phyloP scores from a whole-genome alignment of 2,329 filamentous ascomycete genomes.

The Didymella glomerata region DNA sequence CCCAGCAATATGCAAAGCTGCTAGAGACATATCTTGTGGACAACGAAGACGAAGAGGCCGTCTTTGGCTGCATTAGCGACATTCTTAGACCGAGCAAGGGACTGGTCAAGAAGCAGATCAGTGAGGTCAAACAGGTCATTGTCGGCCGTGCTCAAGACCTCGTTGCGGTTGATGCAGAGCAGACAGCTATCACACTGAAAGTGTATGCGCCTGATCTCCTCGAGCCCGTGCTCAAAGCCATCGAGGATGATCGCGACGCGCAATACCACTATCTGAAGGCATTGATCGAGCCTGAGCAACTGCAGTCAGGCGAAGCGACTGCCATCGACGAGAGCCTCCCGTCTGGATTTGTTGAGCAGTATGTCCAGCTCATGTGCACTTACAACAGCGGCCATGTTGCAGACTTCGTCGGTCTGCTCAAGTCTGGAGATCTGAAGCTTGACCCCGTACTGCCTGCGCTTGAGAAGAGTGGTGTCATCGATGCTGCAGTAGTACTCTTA shows the following conservation, averaged over 20 bases:
- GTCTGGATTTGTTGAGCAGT: slow-evolving; percentile 77
- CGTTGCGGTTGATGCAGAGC: slow-evolving; percentile 70
- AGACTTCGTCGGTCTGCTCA: slow-evolving; percentile 79
- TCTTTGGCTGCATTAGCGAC: slow-evolving; percentile 82
- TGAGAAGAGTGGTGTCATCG: slow-evolving; percentile 87
- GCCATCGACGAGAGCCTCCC: slow-evolving; percentile 39
- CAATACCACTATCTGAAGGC: slow-evolving; percentile 81
- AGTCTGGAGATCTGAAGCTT: slow-evolving; percentile 79
- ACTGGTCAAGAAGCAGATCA: slow-evolving; percentile 73
- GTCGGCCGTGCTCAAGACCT: slow-evolving; percentile 71
- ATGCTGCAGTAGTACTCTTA: slow-evolving; percentile 91
- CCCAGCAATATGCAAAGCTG: slow-evolving; percentile 81
- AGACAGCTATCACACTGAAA: slow-evolving; percentile 72
- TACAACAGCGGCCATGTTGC: slow-evolving; percentile 85
- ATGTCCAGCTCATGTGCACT: slow-evolving; percentile 89
- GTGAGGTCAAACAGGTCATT: slow-evolving; percentile 74
- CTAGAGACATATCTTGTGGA: slow-evolving; percentile 87
- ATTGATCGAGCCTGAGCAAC: slow-evolving; percentile 70
- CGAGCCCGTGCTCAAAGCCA: slow-evolving; percentile 67
- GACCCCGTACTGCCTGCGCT: slow-evolving; percentile 84
- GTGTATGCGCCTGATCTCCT: slow-evolving; percentile 71
- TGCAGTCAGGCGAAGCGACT: slow-evolving; percentile 4
- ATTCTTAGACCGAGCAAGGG: slow-evolving; percentile 72
- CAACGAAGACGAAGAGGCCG: slow-evolving; percentile 72
- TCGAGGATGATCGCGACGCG: slow-evolving; percentile 67